Percentiles rank a stretch among this genome's conserved stretches.
Evolutionary conservation across 1,284 basidiomycete species (phyloP).

Genomic region (Ceratobasidium sp.): DNA sequence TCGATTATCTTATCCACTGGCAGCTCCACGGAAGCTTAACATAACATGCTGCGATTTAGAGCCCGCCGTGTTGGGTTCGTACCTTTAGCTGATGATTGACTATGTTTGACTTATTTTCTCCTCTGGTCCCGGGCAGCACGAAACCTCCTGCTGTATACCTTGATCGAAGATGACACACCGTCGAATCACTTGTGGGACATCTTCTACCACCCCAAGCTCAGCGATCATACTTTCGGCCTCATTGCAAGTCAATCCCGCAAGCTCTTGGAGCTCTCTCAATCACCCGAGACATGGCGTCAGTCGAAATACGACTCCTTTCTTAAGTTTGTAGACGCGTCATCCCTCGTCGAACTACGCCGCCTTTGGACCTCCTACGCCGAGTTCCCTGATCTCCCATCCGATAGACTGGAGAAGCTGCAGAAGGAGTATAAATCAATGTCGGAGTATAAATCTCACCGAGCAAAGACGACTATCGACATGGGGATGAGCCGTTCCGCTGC

Average conservation of each 20-base stretch:
- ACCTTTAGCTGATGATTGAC: too few relatives aligned
- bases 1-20: not conserved
- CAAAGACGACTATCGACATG: not conserved
- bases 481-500: constrained; percentile 56
- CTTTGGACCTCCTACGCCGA: constrained; percentile 58
- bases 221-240: not conserved
- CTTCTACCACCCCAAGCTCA: constrained; percentile 30
- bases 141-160: constrained; percentile 9
- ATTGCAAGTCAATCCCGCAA: constrained; percentile 53
- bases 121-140: too few relatives aligned
- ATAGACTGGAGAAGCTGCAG: constrained; percentile 22
- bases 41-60: constrained; percentile 72
- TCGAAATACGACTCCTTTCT: constrained; percentile 58
- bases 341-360: constrained; percentile 58
- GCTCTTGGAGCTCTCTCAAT: constrained; percentile 57
- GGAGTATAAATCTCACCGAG: not conserved
- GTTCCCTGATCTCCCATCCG: constrained; percentile 47
- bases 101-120: too few relatives aligned
- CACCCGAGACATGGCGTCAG: constrained; percentile 58
- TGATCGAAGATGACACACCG: not conserved
- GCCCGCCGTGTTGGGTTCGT: constrained; percentile 64
- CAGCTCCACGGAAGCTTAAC: constrained; percentile 57
- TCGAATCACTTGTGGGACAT: constrained; percentile 11
- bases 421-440: not conserved
- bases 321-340: constrained; percentile 56